These are phyloP conservation scores for Cucumis melo DNA, from an alignment of 306 rosid species.

Conservation along the genomic window DNA sequence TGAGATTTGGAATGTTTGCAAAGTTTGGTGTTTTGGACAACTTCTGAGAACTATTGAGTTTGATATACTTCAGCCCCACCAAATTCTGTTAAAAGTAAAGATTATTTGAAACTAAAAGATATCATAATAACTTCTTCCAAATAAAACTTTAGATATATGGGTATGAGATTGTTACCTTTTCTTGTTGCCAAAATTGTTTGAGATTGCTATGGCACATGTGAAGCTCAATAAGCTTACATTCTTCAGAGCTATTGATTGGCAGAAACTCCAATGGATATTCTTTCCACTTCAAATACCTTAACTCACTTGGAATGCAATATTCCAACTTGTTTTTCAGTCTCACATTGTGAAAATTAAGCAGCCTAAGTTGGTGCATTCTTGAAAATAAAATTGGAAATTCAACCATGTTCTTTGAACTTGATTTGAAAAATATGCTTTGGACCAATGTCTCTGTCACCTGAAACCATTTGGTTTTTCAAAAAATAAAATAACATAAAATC, in stretches of 20 bases:
- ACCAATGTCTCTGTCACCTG: constrained; percentile 7
- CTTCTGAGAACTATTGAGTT: constrained; percentile 8
- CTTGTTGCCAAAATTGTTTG: constrained; percentile 3
- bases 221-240: constrained; percentile 9
- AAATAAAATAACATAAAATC: no score
- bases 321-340: background rate
- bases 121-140: no score
- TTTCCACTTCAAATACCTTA: constrained; percentile 14
- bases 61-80: constrained; percentile 1
- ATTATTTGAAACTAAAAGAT: background rate
- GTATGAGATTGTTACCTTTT: background rate
- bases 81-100: background rate
- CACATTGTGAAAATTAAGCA: constrained; percentile 2
- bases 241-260: background rate
- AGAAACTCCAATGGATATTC: constrained; percentile 3
- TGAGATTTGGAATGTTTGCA: background rate
- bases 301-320: background rate
- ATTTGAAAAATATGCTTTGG: background rate
- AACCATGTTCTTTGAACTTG: background rate
- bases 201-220: background rate
- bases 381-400: constrained; percentile 15
- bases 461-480: background rate
- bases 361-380: constrained; percentile 6
- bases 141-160: no score
- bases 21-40: constrained; percentile 11